phyloP scores from a whole-genome alignment of 306 rosid genomes.

The Echinosophora koreensis region DNA sequence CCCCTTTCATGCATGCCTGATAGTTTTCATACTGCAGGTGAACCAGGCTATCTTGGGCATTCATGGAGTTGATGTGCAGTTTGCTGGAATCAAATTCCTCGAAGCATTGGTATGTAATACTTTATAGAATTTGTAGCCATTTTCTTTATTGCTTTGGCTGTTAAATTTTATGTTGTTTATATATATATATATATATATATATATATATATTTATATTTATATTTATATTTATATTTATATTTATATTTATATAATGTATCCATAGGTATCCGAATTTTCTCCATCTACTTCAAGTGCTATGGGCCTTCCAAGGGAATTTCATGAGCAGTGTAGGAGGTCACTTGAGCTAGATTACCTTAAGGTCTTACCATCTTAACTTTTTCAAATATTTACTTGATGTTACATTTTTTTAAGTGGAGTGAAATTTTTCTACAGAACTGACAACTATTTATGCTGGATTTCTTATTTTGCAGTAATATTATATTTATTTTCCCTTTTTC shows the following conservation, averaged over 20 bases:
- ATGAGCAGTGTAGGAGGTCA: slow-evolving; percentile 90
- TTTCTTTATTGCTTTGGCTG: slow-evolving; percentile 40
- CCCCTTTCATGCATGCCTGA: slow-evolving; percentile 39
- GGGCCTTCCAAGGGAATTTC: slow-evolving; percentile 98
- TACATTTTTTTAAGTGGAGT: not conserved
- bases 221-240: no score
- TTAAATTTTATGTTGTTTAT: slow-evolving; percentile 42
- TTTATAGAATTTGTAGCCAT: slow-evolving; percentile 34
- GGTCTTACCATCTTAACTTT: slow-evolving; percentile 65
- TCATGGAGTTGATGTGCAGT: slow-evolving; percentile 87
- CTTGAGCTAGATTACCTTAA: slow-evolving; percentile 79
- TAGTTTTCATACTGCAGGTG: slow-evolving; percentile 66
- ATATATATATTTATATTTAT: no score
- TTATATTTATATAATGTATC: slow-evolving; percentile 32
- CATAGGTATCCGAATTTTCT: slow-evolving; percentile 94
- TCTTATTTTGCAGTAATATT: slow-evolving; percentile 24
- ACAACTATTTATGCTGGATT: slow-evolving; percentile 20
- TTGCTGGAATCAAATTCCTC: slow-evolving; percentile 81
- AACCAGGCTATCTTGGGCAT: slow-evolving; percentile 81
- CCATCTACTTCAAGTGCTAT: slow-evolving; percentile 93
- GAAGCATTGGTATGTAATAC: slow-evolving; percentile 76
- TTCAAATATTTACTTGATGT: slow-evolving; percentile 33
- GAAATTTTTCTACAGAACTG: slow-evolving; percentile 37
- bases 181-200: no score
- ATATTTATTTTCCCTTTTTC: slow-evolving; percentile 2